These are phyloP conservation scores for Xerocomus amazonicus DNA, from an alignment of 1,284 basidiomycete genomes.

Conservation along the genomic window DNA sequence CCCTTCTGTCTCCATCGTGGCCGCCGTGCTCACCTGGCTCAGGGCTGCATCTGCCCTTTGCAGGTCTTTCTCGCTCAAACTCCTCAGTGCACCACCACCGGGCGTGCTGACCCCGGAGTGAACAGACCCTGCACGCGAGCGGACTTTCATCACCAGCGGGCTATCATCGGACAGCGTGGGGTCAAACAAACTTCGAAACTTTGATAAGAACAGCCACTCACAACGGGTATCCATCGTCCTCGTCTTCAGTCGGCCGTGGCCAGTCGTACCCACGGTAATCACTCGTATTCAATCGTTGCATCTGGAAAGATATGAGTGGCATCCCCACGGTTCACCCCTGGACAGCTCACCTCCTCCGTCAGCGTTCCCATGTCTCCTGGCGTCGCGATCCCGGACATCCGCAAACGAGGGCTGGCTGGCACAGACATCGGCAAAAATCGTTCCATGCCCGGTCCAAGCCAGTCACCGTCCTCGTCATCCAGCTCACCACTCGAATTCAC, in stretches of 20 bases:
- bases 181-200: constrained; percentile 13
- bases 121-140: constrained; percentile 81
- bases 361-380: constrained; percentile 93
- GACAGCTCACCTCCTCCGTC: constrained; percentile 71
- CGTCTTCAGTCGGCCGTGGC: constrained; percentile 66
- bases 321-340: neutral
- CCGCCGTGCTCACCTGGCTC: constrained; percentile 51
- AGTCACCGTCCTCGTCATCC: constrained; percentile 43
- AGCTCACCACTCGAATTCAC: constrained; percentile 52
- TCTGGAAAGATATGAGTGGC: constrained; percentile 40
- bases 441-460: constrained; percentile 51
- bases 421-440: constrained; percentile 72
- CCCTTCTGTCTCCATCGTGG: neutral
- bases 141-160: constrained; percentile 89
- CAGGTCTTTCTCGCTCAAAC: constrained; percentile 81
- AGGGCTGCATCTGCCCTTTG: constrained; percentile 82
- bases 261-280: constrained; percentile 84
- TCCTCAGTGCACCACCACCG: constrained; percentile 71
- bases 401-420: constrained; percentile 84
- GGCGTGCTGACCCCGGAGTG: constrained; percentile 88
- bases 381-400: constrained; percentile 70
- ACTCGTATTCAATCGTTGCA: constrained; percentile 82
- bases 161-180: constrained; percentile 34
- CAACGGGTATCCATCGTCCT: constrained; percentile 92
- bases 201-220: constrained; percentile 37